Conservation (phyloP, 805 yeast species). For the Ogataea populi-albae region DNA sequence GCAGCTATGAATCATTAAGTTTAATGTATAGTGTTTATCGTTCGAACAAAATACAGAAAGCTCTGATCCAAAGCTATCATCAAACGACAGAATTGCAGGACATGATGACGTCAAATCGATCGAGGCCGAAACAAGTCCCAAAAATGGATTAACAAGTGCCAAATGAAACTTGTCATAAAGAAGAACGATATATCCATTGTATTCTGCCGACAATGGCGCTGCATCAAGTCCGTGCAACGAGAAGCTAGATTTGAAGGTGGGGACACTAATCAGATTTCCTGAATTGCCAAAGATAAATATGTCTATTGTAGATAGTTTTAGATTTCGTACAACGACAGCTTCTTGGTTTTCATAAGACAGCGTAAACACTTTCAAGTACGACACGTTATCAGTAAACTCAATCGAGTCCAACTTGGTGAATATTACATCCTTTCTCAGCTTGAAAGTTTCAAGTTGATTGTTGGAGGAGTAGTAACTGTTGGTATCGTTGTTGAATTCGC, state of each 20-base stretch:
- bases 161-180: slow-evolving; percentile 37
- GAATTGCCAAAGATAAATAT: slow-evolving; percentile 48
- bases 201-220: slow-evolving; percentile 33
- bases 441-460: slow-evolving; percentile 29
- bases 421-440: slow-evolving; percentile 64
- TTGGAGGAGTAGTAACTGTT: slow-evolving; percentile 21
- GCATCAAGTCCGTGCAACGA: slow-evolving; percentile 36
- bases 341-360: slow-evolving; percentile 54
- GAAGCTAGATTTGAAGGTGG: slow-evolving; percentile 21
- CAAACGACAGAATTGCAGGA: slow-evolving; percentile 22
- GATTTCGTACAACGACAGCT: slow-evolving; percentile 55
- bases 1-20: slow-evolving; percentile 44
- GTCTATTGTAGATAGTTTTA: slow-evolving; percentile 39
- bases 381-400: slow-evolving; percentile 32
- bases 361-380: slow-evolving; percentile 35
- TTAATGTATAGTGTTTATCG: slow-evolving; percentile 28
- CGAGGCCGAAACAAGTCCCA: slow-evolving; percentile 42
- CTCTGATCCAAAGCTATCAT: slow-evolving; percentile 23
- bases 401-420: slow-evolving; percentile 55
- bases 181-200: slow-evolving; percentile 46
- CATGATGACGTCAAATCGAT: slow-evolving; percentile 25
- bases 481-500: slow-evolving; percentile 29
- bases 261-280: slow-evolving; percentile 27
- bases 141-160: slow-evolving; percentile 53
- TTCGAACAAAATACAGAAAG: slow-evolving; percentile 23